These are phyloP conservation scores for Aspergillus floridensis DNA, from an alignment of 2,329 filamentous ascomycete genomes.

Conservation along the genomic window DNA sequence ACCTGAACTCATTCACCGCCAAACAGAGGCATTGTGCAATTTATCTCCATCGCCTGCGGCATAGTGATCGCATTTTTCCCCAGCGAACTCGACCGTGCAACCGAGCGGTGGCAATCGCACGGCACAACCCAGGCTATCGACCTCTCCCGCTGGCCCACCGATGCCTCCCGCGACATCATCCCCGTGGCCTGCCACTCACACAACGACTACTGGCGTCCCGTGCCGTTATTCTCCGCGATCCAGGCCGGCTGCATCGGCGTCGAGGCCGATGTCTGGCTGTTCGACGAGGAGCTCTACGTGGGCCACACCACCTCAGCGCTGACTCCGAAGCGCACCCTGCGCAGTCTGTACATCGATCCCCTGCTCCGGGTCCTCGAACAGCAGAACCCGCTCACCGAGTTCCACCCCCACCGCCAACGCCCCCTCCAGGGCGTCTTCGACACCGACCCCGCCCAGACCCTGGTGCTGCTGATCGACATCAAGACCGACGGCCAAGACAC, in stretches of 20 bases:
- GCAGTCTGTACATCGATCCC: conserved; percentile 54
- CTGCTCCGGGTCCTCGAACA: conserved; percentile 49
- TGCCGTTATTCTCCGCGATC: conserved; percentile 56
- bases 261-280: conserved; percentile 59
- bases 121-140: conserved; percentile 40
- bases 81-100: conserved; percentile 39
- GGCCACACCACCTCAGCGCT: conserved; percentile 53
- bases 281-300: conserved; percentile 53
- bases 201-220: conserved; percentile 58
- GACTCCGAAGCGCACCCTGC: conserved; percentile 48
- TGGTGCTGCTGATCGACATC: conserved; percentile 55
- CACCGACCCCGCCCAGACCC: conserved; percentile 46
- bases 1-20: neutral
- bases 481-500: conserved; percentile 41
- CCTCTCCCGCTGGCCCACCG: conserved; percentile 44
- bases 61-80: conserved; percentile 43
- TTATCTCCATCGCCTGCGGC: conserved; percentile 38
- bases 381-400: conserved; percentile 46
- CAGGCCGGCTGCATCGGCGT: conserved; percentile 55
- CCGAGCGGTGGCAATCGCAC: conserved; percentile 41
- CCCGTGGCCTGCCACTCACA: conserved; percentile 57
- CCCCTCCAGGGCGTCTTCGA: conserved; percentile 52
- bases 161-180: conserved; percentile 50
- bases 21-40: conserved; percentile 41
- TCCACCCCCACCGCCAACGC: conserved; percentile 29